Base-by-base conservation (phyloP, 2,329 filamentous ascomycete genomes). In the Monosporascus sp. region DNA sequence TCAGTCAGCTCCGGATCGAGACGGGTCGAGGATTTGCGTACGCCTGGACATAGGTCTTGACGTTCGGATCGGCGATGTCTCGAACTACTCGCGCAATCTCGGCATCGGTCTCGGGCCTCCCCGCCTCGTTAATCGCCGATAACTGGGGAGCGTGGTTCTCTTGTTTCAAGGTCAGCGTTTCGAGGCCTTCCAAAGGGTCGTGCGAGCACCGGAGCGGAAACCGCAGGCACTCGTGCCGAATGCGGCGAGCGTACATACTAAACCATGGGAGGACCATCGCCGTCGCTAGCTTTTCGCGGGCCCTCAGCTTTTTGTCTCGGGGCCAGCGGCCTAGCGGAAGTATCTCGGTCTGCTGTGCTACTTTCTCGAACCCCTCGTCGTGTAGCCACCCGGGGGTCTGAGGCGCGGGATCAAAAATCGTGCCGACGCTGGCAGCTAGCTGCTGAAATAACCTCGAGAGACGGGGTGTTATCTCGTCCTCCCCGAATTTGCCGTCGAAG, bases 371-470 rank as follows among this genome's bases (percentile, higher is more conserved):
- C n/a, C 72, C 73, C 3, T 72, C 58, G 0, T 67, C 65, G 4
- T 66, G 52, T 17, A 77, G 61, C 60, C 67, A 71, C 8, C 60
- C 61, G 7, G 68, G 60, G 1, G 71, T 64, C 18, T 61, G 65
- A 4, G 71, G 69, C 14, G 69, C 65, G 0, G 74, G 74, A 51
- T 74, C 73, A 48, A 70, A 73, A 44, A 76, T 69, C 17, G 76
- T 60, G 9, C 67, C 69, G 17, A 69, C 58, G 17, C 61, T 59
- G 14, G 57, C 53, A 27, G 58, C 53, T 52, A 68, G 57, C 14
- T 66, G 60, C 8, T 53, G 60, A 44, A 68, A 72, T 1, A 65
- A 48, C 44, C 56, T 60, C n/a, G 72, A 62, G 50, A 70, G 74
- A 49, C 70, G 69, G 15, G 65, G 66, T 36, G 68, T 73, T 0